Evolutionary conservation across 2,329 filamentous ascomycete species (phyloP).

Genomic region (Drechslerella coelobrocha): DNA sequence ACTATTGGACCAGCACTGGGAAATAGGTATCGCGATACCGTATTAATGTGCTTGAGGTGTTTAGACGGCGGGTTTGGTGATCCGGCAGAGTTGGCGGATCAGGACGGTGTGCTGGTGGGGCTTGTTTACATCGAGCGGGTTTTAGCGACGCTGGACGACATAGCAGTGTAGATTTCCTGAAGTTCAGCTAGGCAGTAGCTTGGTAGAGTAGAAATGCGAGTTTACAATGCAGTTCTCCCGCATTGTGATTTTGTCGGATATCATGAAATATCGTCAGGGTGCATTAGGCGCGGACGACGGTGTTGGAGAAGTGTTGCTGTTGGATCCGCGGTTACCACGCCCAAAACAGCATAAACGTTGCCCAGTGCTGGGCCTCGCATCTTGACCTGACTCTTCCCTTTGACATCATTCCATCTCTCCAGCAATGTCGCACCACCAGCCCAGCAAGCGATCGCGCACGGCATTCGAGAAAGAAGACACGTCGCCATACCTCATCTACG

Average conservation of each 20-base stretch:
- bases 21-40: slow-evolving; percentile 3
- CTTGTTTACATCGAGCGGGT: neutral
- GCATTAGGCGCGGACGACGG: too few species aligned
- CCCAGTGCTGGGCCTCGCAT: neutral
- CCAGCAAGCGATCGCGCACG: slow-evolving; percentile 75
- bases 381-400: neutral
- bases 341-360: too few species aligned
- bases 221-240: too few species aligned
- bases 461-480: slow-evolving; percentile 69
- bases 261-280: too few species aligned
- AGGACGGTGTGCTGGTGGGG: neutral
- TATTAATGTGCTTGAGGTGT: slow-evolving; percentile 2
- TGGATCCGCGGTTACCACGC: too few species aligned
- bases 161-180: neutral
- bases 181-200: too few species aligned
- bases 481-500: slow-evolving; percentile 81
- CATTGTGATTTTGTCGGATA: too few species aligned
- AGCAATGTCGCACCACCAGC: slow-evolving; percentile 33
- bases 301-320: too few species aligned
- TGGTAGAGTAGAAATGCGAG: too few species aligned
- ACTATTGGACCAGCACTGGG: neutral
- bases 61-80: slow-evolving; percentile 2
- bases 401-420: neutral
- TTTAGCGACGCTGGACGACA: neutral
- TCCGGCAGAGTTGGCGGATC: neutral